These are phyloP conservation scores for Dendrostoma leiphaemia DNA, from an alignment of 2,329 filamentous ascomycete species.

Conservation along the genomic window DNA sequence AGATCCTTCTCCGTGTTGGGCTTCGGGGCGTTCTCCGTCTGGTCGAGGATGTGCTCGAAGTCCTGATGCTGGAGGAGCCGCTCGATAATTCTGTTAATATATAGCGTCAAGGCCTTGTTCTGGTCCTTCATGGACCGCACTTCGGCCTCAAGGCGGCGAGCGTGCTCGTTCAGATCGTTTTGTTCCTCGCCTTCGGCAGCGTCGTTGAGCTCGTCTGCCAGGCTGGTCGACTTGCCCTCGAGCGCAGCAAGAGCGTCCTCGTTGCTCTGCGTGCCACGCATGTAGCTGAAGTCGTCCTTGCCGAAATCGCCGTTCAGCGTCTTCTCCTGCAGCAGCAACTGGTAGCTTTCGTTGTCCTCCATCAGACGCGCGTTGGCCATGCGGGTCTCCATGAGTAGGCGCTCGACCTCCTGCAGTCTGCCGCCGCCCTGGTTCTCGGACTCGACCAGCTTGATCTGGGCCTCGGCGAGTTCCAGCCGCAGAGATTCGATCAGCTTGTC, in stretches of 20 bases:
- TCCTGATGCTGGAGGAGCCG: constrained; percentile 90
- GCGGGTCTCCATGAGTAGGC: constrained; percentile 82
- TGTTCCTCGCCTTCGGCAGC: constrained; percentile 54
- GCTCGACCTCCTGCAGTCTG: constrained; percentile 84
- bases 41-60: constrained; percentile 90
- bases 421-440: constrained; percentile 91
- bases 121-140: constrained; percentile 80
- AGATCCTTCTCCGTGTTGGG: constrained; percentile 77
- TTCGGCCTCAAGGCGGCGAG: constrained; percentile 73
- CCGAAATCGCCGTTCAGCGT: constrained; percentile 92
- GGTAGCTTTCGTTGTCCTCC: constrained; percentile 99
- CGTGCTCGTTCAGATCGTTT: constrained; percentile 43
- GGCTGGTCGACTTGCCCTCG: constrained; percentile 58
- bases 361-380: constrained; percentile 95
- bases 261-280: constrained; percentile 53
- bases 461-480: constrained; percentile 87
- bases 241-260: constrained; percentile 64
- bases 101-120: constrained; percentile 95
- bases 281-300: constrained; percentile 76
- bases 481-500: constrained; percentile 94
- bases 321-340: constrained; percentile 89
- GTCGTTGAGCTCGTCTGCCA: constrained; percentile 87
- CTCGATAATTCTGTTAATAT: constrained; percentile 99
- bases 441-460: constrained; percentile 92
- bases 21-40: constrained; percentile 57